Conservation (phyloP, 305 asterid species). For the Fraxinus sp. region DNA sequence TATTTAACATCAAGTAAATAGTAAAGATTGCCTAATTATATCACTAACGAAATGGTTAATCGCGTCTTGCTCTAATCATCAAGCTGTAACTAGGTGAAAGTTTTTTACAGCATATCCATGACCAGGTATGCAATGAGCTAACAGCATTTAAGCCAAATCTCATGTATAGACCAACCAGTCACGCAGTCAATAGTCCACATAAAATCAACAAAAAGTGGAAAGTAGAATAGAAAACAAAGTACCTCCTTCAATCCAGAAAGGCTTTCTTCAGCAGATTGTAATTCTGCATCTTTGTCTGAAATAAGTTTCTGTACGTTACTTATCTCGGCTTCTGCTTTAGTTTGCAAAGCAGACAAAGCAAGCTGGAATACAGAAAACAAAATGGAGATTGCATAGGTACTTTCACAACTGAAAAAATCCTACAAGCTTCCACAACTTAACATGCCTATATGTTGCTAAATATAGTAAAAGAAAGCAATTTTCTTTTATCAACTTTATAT, state of each 20-base stretch:
- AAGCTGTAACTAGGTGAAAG: not conserved
- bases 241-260: constrained; percentile 82
- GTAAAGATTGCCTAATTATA: not conserved
- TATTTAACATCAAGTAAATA: not conserved
- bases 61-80: not conserved
- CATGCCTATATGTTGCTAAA: not conserved
- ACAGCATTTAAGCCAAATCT: not conserved
- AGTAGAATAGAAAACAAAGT: constrained; percentile 19
- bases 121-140: not conserved
- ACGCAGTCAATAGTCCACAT: not conserved
- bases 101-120: not conserved
- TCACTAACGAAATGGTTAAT: not conserved
- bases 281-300: constrained; percentile 69
- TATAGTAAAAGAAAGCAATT: not conserved
- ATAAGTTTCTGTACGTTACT: constrained; percentile 60
- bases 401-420: not conserved
- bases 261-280: constrained; percentile 66
- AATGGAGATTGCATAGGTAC: constrained; percentile 23
- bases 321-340: constrained; percentile 65
- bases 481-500: not conserved
- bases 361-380: constrained; percentile 47
- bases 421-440: not conserved
- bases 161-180: not conserved
- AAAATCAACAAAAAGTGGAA: not conserved
- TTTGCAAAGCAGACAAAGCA: constrained; percentile 62